Evolutionary conservation across 305 asterid genomes (phyloP), one percentile per base, ranked within the genome.

Genomic region (Rubia balearica): DNA sequence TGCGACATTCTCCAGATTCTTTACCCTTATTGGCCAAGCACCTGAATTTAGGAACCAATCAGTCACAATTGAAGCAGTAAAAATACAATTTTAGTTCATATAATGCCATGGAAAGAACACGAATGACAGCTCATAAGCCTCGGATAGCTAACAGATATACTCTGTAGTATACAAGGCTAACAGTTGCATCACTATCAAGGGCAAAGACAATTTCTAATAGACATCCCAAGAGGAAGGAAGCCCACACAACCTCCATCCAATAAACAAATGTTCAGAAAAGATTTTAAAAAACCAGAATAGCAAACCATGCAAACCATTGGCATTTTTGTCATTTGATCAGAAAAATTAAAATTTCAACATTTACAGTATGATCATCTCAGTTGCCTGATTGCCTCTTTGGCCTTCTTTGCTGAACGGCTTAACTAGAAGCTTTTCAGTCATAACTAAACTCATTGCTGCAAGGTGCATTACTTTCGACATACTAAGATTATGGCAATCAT

Each of bases 11-110:
- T 74, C 75, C 83, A 75, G 89, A 75, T 33, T 86, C 91, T 21
- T 89, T 93, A 60, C 93, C 93, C 86, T 89, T 91, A 65, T 86
- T 90, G 67, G 95, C 79, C 77, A 82, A 81, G 74, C 97, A 91
- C 81, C 97, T 91, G 82, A 60, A 30, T 19, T 62, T 48, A 60
- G 13, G 9, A n/a, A 56, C 38, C 63, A 49, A 33, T 22, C 19
- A 49, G 22, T 22, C 19, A 36, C 21, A 57, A 60, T 38, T 14
- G 12, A 38, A 61, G 38, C 51, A 38, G 57, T 62, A 53, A 33
- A 49, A 40, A 63, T 42, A 53, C 36, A 65, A 65, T 61, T 45
- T 73, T 7, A 67, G 73, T 57, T 11, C 21, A 46, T 10, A 22
- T 21, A 43, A 22, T 61, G 62, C 33, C 16, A 43, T 6, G n/a